phyloP scores from a whole-genome alignment of 139 green algal species.

The Chlamydomonas asymmetrica region DNA sequence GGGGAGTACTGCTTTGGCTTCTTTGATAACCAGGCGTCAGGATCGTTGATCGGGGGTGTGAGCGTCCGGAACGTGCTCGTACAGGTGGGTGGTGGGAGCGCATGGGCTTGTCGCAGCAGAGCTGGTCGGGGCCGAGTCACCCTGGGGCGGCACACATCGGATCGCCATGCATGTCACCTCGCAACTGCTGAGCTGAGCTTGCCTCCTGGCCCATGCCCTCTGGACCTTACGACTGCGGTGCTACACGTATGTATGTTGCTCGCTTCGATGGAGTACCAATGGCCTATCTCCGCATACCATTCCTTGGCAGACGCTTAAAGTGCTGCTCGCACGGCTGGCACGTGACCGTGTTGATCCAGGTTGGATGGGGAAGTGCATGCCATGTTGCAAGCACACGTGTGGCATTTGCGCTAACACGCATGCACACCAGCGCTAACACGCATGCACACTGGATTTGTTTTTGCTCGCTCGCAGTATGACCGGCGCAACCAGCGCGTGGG shows the following conservation, averaged over 20 bases:
- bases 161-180: background rate
- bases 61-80: slow-evolving; percentile 80
- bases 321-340: background rate
- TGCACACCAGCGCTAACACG: background rate
- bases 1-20: slow-evolving; percentile 89
- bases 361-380: background rate
- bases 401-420: background rate
- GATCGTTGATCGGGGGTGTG: slow-evolving; percentile 87
- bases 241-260: background rate
- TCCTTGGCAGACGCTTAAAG: no score
- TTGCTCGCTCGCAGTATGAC: slow-evolving; percentile 59
- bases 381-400: background rate
- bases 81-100: slow-evolving; percentile 56
- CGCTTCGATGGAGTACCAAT: background rate
- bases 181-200: background rate
- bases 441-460: background rate
- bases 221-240: background rate
- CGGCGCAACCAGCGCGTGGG: slow-evolving; percentile 50
- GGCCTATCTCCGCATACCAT: background rate
- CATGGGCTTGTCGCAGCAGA: no score
- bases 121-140: background rate
- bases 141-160: no score
- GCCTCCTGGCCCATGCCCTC: no score
- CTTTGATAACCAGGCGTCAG: slow-evolving; percentile 82
- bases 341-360: background rate